Conservation (phyloP, 768 basidiomycete species). For the Rubroboletus pulcherrimus region DNA sequence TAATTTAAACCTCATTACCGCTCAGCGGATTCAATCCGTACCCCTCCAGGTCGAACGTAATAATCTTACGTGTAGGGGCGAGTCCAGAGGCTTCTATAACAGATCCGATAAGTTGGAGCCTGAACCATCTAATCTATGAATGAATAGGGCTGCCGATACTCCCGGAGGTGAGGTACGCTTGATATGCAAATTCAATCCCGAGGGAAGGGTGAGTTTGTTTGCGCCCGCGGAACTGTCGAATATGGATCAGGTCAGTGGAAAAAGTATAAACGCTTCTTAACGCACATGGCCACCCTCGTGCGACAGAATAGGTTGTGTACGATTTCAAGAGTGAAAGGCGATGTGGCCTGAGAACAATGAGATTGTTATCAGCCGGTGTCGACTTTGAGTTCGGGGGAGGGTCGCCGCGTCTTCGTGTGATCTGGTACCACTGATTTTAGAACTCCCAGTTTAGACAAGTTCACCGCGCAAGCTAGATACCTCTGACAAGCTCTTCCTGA, state of each 20-base stretch:
- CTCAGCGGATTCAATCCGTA: conserved; percentile 10
- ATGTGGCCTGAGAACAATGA: neutral
- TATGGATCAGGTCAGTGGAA: neutral
- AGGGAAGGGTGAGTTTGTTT: conserved; percentile 5
- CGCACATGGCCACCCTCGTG: neutral
- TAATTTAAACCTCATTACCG: conserved; percentile 11
- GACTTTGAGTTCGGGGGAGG: neutral
- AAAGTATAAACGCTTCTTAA: neutral
- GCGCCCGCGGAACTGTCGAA: conserved; percentile 2
- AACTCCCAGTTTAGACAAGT: neutral
- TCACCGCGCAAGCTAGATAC: neutral
- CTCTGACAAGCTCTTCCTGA: neutral
- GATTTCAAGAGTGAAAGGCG: neutral
- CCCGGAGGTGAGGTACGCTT: neutral
- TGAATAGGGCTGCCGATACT: neutral
- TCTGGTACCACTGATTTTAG: neutral
- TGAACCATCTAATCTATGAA: conserved; percentile 1
- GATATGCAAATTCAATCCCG: conserved; percentile 1
- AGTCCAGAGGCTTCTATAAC: conserved; percentile 9
- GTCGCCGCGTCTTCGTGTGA: neutral
- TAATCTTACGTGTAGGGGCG: conserved; percentile 7
- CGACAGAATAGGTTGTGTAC: neutral
- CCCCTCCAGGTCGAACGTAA: conserved; percentile 13
- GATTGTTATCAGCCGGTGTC: neutral
- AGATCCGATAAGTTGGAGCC: conserved; percentile 5